Percentiles rank a stretch among this genome's conserved stretches.
Evolutionary conservation across 495 filamentous ascomycete genomes (phyloP).

Genomic region (Xylaria grammica): DNA sequence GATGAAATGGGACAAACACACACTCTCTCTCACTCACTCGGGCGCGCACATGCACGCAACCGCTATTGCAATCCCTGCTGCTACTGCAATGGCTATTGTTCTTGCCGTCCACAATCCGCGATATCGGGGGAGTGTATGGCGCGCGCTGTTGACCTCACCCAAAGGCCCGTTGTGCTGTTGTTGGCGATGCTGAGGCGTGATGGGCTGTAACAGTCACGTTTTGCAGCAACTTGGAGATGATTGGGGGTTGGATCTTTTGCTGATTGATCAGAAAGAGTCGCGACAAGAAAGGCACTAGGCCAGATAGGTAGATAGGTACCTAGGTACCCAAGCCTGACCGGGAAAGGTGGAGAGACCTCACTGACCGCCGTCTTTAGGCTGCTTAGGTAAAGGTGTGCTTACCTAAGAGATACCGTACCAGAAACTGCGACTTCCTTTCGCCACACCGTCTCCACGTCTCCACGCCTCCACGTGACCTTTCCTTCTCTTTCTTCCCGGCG

Average conservation of each 20-base stretch:
- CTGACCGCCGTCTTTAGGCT: no score
- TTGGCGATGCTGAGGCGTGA: background rate
- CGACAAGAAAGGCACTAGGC: background rate
- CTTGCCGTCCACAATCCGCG: background rate
- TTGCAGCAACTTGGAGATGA: background rate
- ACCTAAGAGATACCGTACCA: no score
- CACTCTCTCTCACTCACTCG: background rate
- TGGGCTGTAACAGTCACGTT: background rate
- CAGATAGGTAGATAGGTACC: no score
- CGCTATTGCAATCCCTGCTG: background rate
- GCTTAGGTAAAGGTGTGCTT: no score
- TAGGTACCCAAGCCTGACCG: no score
- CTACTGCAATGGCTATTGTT: background rate
- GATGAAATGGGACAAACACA: background rate
- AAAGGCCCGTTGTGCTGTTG: background rate
- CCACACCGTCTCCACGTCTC: no score
- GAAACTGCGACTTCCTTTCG: no score
- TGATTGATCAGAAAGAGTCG: conserved; percentile 7
- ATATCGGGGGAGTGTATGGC: background rate
- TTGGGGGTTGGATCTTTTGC: conserved; percentile 5
- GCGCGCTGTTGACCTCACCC: background rate
- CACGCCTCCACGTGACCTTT: no score
- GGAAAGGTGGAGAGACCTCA: no score
- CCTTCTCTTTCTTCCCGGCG: no score
- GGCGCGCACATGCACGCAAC: conserved; percentile 14